Percentiles rank a stretch among this genome's conserved stretches.
phyloP scores from a whole-genome alignment of 352 stramenopile genomes.

The Pythium phragmiticola region DNA sequence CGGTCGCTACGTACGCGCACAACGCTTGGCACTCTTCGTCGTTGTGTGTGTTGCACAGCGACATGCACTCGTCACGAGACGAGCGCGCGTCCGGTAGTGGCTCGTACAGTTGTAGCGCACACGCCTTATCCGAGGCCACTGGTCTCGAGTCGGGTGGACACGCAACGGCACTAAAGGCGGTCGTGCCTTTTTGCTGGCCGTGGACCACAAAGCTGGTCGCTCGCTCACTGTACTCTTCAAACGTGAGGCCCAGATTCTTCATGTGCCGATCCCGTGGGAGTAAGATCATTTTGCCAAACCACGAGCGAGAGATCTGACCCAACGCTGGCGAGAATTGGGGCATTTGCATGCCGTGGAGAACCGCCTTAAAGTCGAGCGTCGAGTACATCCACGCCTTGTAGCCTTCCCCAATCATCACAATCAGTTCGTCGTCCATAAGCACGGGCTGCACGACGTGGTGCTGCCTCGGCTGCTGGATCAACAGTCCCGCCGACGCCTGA shows the following conservation, averaged over 20 bases:
- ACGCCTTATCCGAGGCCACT: conserved; percentile 26
- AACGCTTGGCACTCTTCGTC: conserved; percentile 21
- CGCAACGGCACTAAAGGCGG: conserved; percentile 21
- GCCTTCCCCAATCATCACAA: conserved; percentile 34
- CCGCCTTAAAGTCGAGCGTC: conserved; percentile 22
- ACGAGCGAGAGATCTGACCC: conserved; percentile 16
- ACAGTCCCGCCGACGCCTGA: conserved; percentile 18
- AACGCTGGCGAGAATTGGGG: conserved; percentile 14
- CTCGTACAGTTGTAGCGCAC: conserved; percentile 21
- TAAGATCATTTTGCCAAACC: conserved; percentile 29
- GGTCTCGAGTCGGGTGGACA: conserved; percentile 22
- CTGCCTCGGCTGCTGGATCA: conserved; percentile 20
- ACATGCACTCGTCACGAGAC: conserved; percentile 25
- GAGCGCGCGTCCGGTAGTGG: conserved; percentile 12
- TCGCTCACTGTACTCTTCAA: conserved; percentile 25
- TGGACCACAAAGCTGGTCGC: conserved; percentile 20
- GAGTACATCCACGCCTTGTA: conserved; percentile 25
- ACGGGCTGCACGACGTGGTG: conserved; percentile 25
- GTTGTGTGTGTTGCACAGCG: conserved; percentile 25
- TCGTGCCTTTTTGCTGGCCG: conserved; percentile 4
- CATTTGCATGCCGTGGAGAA: conserved; percentile 34
- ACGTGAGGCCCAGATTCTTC: conserved; percentile 23
- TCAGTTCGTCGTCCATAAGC: conserved; percentile 26
- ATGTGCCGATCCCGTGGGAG: conserved; percentile 21
- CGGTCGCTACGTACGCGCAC: conserved; percentile 22